Evolutionary conservation across 208 protist species (phyloP).

Genomic region (Leishmania mexicana): DNA sequence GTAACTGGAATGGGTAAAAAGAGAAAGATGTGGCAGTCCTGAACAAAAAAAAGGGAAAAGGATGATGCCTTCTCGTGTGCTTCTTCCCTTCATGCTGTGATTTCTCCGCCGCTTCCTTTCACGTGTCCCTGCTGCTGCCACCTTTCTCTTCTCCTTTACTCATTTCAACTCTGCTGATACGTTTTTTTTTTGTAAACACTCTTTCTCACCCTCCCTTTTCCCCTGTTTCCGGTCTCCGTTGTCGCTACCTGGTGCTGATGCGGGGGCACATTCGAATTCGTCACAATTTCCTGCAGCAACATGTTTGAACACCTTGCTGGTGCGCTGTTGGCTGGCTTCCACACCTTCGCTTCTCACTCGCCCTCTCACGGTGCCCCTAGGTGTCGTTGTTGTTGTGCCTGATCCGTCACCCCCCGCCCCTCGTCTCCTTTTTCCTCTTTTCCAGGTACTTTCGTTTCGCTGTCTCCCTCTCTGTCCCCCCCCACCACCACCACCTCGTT

Average conservation of each 20-base stretch:
- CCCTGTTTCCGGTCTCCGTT: background rate
- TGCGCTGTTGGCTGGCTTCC: background rate
- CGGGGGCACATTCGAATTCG: background rate
- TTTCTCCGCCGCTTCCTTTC: background rate
- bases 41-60: background rate
- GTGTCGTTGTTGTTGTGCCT: background rate
- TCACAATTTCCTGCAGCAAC: background rate
- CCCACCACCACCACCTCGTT: background rate
- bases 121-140: background rate
- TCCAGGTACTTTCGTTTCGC: background rate
- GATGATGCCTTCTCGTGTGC: background rate
- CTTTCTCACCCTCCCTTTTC: background rate
- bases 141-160: background rate
- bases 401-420: background rate
- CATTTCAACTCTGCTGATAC: background rate
- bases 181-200: background rate
- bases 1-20: slow-evolving; percentile 1
- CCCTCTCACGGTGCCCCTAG: background rate
- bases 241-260: background rate
- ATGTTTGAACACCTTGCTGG: background rate
- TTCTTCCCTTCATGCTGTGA: background rate
- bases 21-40: no score
- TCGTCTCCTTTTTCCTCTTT: background rate
- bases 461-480: no score
- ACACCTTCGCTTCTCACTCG: background rate